Base-by-base conservation (phyloP, 164 flowering plant genomes). In the Buxus sempervirens region DNA sequence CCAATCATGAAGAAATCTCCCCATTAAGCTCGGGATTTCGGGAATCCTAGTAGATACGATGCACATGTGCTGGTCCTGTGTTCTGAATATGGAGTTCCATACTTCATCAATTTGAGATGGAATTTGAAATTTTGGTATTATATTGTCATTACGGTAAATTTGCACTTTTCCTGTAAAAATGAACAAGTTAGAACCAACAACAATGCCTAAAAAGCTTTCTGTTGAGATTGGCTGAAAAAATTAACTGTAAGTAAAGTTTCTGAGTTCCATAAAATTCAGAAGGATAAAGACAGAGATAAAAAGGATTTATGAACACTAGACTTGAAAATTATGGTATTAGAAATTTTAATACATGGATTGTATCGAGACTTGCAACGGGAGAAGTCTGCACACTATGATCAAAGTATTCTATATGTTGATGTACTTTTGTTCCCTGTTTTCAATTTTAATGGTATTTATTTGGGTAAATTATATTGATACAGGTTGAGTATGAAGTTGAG, bases 401-500 rank as follows among this genome's bases (percentile, higher is more conserved):
- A 58, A 5, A 18, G 13, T 27, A 8, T 27, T 55, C 21, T 21
- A 16, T 16, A 21, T n/a, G 64, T 45, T 10, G 38, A 65, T 20
- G 19, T 65, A 19, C 32, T 41, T 20, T n/a, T 41, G n/a, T 38
- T 67, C 6, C 1, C 5, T 4, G 9, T 49, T 32, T 4, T 4
- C 41, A 41, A 19, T 38, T 4, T 55, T 42, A 21, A 19, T 28
- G 16, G 7, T 55, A 20, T 9, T 61, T 0, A 42, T 42, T 61
- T 38, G 32, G 32, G 22, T 58, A 27, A 22, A 41, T 20, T 22
- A 63, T 20, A 49, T 61, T 61, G 45, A 1, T 77, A 48, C 85
- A 93, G 97, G 67, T 90, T 22, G 98, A 94, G 74, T 94, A 88
- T 72, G 81, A 81, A 5, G 82, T 94, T 49, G 82, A 85, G 63